These are phyloP conservation scores for Trebouxia sp. DNA, from an alignment of 139 green algal genomes.

Conservation along the genomic window DNA sequence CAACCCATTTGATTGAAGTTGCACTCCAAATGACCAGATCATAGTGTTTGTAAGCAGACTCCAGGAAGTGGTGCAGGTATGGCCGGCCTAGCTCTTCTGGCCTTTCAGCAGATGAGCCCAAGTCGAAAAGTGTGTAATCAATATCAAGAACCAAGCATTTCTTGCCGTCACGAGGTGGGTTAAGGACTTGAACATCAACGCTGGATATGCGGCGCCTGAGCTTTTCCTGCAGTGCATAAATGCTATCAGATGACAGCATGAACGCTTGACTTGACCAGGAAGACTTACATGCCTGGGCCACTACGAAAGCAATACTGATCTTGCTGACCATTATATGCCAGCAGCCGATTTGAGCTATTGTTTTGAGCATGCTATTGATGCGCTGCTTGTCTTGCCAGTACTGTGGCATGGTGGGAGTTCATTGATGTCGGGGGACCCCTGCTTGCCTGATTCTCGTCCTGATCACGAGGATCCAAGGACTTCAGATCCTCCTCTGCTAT, in stretches of 20 bases:
- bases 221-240: slow-evolving; percentile 67
- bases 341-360: no score
- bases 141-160: slow-evolving; percentile 96
- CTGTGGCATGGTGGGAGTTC: no score
- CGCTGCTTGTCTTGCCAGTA: no score
- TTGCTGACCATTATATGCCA: no score
- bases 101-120: slow-evolving; percentile 79
- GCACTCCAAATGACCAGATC: slow-evolving; percentile 92
- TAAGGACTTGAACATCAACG: slow-evolving; percentile 73
- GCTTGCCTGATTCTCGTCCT: slow-evolving; percentile 54
- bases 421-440: no score
- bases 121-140: slow-evolving; percentile 85
- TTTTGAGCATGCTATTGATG: no score
- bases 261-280: no score
- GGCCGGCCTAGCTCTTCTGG: slow-evolving; percentile 83
- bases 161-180: slow-evolving; percentile 80
- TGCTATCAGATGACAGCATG: not conserved
- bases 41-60: slow-evolving; percentile 73
- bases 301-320: no score
- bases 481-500: slow-evolving; percentile 52
- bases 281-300: no score
- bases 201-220: slow-evolving; percentile 57
- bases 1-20: slow-evolving; percentile 78
- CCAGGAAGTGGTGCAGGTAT: slow-evolving; percentile 91
- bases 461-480: slow-evolving; percentile 51